Base-by-base conservation (phyloP, 2,329 filamentous ascomycete genomes). In the Ophiognomonia clavigignenti-juglandacearum region DNA sequence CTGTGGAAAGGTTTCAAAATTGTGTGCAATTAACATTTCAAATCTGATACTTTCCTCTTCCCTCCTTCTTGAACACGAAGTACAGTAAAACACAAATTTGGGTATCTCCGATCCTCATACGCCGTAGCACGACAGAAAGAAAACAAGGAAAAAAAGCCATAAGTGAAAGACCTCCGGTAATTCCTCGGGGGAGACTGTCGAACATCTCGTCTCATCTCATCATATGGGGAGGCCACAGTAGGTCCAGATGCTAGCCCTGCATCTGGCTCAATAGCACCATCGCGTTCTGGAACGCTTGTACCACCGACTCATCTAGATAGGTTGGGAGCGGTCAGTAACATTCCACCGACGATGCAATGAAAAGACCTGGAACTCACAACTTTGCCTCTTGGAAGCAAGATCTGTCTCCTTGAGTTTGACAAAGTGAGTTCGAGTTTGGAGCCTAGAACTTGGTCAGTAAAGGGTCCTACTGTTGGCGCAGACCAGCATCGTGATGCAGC, bases 341-440 rank as follows among this genome's bases (percentile, higher is more conserved):
- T 6, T 31, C n/a, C 6, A 38, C 4, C 31, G 35, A 19, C 8
- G 32, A 13, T 6, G 11, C 11, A 20, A 45, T 18, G 35, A 37
- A 19, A 37, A 19, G 41, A 4, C 29, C 16, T 29, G 16, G 35
- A 24, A 68, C 86, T 70, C 69, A 95, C 90, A 88, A 58, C 96
- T 90, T 51, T 83, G 74, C 59, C 90, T 85, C 61, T 86, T 93
- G 55, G 84, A 76, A 45, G 82, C 80, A 47, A 95, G 72, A 22
- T 74, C 77, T 32, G 80, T 71, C 62, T 96, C 91, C 0, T 85
- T 80, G 36, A 88, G 72, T 52, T 85, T 80, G 24, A 95, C 88
- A 62, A 85, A 86, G 51, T 81, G 74, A 62, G 85, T 82, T 52
- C 90, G 82, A 2, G 91, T 96, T 59, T 85, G 86, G 38, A 96